A percentile compares a stretch with the other conserved stretches of the same genome.
phyloP scores from a whole-genome alignment of 179 eudicot species.

The Beta corolliflora region DNA sequence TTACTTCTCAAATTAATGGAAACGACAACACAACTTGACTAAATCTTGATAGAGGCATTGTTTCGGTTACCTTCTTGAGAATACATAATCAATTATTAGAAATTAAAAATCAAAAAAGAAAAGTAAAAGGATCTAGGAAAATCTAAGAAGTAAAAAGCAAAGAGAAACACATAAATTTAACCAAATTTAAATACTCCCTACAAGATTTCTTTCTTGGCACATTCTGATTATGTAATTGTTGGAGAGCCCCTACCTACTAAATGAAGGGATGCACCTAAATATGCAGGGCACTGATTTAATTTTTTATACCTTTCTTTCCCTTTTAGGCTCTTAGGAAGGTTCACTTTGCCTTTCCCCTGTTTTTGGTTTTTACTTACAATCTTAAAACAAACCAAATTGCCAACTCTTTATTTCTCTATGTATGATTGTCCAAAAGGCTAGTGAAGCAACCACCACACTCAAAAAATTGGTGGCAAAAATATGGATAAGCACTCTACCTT shows the following conservation, averaged over 20 bases:
- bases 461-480: neutral
- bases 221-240: neutral
- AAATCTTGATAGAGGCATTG: too few species aligned
- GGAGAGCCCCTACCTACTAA: neutral
- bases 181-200: neutral
- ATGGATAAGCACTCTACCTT: conserved; percentile 13
- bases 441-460: conserved; percentile 10
- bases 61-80: neutral
- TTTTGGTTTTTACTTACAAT: neutral
- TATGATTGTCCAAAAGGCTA: conserved; percentile 6
- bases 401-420: neutral
- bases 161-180: neutral
- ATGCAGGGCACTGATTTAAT: neutral
- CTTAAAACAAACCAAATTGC: neutral
- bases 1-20: too few species aligned
- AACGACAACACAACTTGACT: too few species aligned
- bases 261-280: conserved; percentile 1
- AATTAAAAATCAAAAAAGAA: neutral
- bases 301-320: neutral
- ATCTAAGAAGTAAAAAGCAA: neutral
- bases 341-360: neutral
- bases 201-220: neutral
- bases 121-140: neutral
- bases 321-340: neutral
- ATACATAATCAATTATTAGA: neutral